phyloP scores from a whole-genome alignment of 2,329 filamentous ascomycete species.

The Aphanoascus verrucosus region DNA sequence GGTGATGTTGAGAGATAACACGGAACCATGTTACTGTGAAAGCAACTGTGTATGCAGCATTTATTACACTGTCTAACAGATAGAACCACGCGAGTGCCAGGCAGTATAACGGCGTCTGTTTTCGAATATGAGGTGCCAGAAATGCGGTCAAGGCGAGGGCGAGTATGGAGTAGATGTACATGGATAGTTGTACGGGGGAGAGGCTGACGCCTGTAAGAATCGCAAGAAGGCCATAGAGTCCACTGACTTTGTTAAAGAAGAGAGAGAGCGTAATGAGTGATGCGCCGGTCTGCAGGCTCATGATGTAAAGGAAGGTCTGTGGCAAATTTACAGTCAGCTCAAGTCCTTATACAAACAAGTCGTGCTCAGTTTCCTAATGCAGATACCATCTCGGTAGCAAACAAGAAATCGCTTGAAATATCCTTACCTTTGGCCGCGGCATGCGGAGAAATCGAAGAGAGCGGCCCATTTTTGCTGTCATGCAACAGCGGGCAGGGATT shows the following conservation, averaged over 20 bases:
- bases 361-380: not conserved
- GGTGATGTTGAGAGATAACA: constrained; percentile 51
- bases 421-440: constrained; percentile 40
- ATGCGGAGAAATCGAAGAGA: constrained; percentile 37
- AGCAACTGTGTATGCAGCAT: constrained; percentile 66
- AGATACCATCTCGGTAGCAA: not conserved
- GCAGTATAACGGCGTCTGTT: constrained; percentile 66
- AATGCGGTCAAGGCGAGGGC: constrained; percentile 57
- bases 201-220: constrained; percentile 78
- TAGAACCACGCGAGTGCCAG: constrained; percentile 78
- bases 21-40: constrained; percentile 84
- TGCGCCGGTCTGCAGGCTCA: constrained; percentile 76
- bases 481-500: constrained; percentile 2
- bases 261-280: constrained; percentile 75
- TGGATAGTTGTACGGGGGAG: constrained; percentile 71
- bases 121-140: constrained; percentile 69
- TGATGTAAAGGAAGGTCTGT: constrained; percentile 73
- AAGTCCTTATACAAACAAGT: constrained; percentile 3
- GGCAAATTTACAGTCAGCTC: constrained; percentile 15
- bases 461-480: constrained; percentile 28
- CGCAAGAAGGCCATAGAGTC: constrained; percentile 80
- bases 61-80: constrained; percentile 68
- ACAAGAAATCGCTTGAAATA: constrained; percentile 5
- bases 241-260: constrained; percentile 84
- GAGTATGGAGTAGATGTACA: constrained; percentile 78